Percentiles rank a stretch among this genome's conserved stretches.
phyloP scores from a whole-genome alignment of 805 yeast genomes.

The Teunomyces stri region DNA sequence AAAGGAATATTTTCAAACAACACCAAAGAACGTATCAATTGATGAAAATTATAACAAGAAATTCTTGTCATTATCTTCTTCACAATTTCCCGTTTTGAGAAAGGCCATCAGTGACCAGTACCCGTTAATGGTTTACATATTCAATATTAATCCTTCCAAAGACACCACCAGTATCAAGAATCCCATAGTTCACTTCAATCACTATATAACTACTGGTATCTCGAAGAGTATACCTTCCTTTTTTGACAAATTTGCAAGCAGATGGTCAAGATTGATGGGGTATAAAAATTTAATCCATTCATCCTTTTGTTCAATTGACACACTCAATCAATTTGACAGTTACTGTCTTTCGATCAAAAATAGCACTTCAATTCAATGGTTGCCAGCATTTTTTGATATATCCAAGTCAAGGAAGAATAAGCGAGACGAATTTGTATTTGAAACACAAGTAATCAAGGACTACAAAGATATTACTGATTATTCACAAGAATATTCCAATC shows the following conservation, averaged over 20 bases:
- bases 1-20: conserved; percentile 11
- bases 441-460: conserved; percentile 23
- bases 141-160: conserved; percentile 15
- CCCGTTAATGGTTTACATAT: conserved; percentile 40
- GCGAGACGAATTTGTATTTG: conserved; percentile 1
- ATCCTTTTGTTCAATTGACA: conserved; percentile 40
- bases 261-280: conserved; percentile 36
- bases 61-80: conserved; percentile 9
- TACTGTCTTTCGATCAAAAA: conserved; percentile 39
- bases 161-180: conserved; percentile 19
- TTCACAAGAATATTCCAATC: background rate
- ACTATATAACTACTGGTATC: background rate
- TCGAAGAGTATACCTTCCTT: conserved; percentile 14
- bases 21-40: conserved; percentile 3
- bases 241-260: conserved; percentile 41
- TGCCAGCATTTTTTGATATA: conserved; percentile 17
- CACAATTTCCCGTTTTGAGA: conserved; percentile 26
- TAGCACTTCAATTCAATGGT: conserved; percentile 22
- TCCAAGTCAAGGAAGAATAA: background rate
- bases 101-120: conserved; percentile 16
- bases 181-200: conserved; percentile 12
- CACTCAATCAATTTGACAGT: conserved; percentile 15
- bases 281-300: conserved; percentile 38
- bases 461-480: conserved; percentile 14
- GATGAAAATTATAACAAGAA: conserved; percentile 12